phyloP scores from a whole-genome alignment of 1,284 basidiomycete genomes.

The Cutaneotrichosporon cavernicola region DNA sequence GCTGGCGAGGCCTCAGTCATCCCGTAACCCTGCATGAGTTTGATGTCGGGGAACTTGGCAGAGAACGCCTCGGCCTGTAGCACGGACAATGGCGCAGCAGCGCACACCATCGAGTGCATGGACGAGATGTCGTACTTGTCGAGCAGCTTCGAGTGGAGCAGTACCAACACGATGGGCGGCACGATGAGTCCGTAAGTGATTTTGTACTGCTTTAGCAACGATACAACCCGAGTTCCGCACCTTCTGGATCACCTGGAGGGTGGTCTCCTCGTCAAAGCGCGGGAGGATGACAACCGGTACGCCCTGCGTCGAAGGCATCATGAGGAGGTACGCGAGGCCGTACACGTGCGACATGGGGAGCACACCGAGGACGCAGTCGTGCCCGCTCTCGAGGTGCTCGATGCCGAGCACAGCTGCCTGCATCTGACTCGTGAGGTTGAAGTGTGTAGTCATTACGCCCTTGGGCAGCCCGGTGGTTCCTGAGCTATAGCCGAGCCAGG shows the following conservation, averaged over 20 bases:
- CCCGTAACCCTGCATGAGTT: constrained; percentile 52
- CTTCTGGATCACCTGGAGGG: constrained; percentile 67
- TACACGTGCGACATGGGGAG: constrained; percentile 27
- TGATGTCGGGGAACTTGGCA: constrained; percentile 24
- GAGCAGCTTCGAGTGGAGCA: constrained; percentile 57
- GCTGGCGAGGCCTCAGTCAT: constrained; percentile 56
- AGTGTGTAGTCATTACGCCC: constrained; percentile 62
- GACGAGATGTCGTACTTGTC: constrained; percentile 68
- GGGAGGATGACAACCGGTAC: constrained; percentile 66
- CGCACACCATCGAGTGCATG: constrained; percentile 65
- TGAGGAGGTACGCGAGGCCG: constrained; percentile 53
- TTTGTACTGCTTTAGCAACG: constrained; percentile 57
- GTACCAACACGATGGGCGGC: constrained; percentile 72
- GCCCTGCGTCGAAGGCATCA: constrained; percentile 63
- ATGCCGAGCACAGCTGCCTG: constrained; percentile 2
- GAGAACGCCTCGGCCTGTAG: constrained; percentile 37
- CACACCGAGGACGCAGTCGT: constrained; percentile 20
- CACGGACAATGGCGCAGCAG: constrained; percentile 74
- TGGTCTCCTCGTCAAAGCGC: constrained; percentile 59
- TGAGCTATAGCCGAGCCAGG: constrained; percentile 63
- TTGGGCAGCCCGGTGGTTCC: constrained; percentile 58
- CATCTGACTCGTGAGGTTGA: constrained; percentile 58
- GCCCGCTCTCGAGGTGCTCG: constrained; percentile 4
- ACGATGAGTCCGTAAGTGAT: constrained; percentile 68
- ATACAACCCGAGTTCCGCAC: constrained; percentile 52